phyloP scores from a whole-genome alignment of 805 yeast genomes.

The Kodamaea laetipori region DNA sequence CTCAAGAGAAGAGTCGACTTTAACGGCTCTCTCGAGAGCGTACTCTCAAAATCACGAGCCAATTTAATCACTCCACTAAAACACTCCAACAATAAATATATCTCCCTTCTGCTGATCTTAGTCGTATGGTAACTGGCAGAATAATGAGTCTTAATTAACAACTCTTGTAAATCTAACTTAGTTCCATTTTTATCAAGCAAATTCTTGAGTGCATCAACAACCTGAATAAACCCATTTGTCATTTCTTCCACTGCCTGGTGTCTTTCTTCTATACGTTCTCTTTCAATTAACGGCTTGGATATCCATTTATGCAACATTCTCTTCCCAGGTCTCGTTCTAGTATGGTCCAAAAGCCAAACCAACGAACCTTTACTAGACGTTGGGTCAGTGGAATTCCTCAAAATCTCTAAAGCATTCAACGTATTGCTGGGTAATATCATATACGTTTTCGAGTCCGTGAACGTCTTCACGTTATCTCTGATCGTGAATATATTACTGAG shows the following conservation, averaged over 20 bases:
- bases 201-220: constrained; percentile 34
- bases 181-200: constrained; percentile 29
- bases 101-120: constrained; percentile 34
- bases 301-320: constrained; percentile 74
- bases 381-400: constrained; percentile 60
- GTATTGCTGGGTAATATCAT: constrained; percentile 66
- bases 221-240: constrained; percentile 30
- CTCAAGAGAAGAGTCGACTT: constrained; percentile 36
- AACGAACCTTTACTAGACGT: constrained; percentile 64
- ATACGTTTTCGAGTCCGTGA: constrained; percentile 50
- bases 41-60: constrained; percentile 34
- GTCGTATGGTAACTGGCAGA: constrained; percentile 26
- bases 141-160: constrained; percentile 41
- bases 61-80: constrained; percentile 30
- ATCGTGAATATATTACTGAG: constrained; percentile 59
- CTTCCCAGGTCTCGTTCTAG: constrained; percentile 75
- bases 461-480: constrained; percentile 51
- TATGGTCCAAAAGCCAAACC: constrained; percentile 78
- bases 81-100: constrained; percentile 32
- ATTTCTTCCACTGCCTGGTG: constrained; percentile 52
- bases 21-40: constrained; percentile 38
- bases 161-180: constrained; percentile 35
- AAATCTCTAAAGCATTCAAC: constrained; percentile 72
- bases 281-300: constrained; percentile 63
- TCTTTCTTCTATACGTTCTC: constrained; percentile 58